phyloP scores from a whole-genome alignment of 202 grass and related monocot genomes.

The Hordeum pubiflorum region DNA sequence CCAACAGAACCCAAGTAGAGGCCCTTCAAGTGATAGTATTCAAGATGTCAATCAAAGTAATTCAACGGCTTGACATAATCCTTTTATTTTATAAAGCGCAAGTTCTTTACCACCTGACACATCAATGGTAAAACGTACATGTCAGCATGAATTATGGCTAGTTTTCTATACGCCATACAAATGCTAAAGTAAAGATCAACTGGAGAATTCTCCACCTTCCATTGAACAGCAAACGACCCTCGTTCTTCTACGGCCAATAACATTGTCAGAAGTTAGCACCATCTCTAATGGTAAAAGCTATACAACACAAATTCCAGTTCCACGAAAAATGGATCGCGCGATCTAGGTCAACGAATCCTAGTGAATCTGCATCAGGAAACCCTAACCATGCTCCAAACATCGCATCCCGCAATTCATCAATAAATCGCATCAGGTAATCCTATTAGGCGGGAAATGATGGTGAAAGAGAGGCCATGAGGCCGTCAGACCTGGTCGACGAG shows the following conservation, averaged over 20 bases:
- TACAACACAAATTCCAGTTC: background rate
- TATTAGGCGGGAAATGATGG: background rate
- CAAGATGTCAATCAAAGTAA: slow-evolving; percentile 22
- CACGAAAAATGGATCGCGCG: background rate
- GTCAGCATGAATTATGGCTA: background rate
- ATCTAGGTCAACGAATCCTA: background rate
- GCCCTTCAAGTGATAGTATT: slow-evolving; percentile 27
- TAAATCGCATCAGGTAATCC: background rate
- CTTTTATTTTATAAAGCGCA: background rate
- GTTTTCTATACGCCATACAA: background rate
- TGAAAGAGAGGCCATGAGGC: background rate
- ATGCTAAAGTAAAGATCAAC: background rate
- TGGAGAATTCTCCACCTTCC: background rate
- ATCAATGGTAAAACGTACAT: background rate
- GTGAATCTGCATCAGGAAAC: background rate
- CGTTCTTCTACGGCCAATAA: background rate
- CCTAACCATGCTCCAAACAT: background rate
- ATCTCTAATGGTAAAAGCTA: background rate
- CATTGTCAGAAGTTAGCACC: background rate
- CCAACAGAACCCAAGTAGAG: slow-evolving; percentile 87
- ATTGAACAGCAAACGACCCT: background rate
- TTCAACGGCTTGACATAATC: background rate
- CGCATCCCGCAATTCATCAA: background rate
- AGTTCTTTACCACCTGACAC: background rate
- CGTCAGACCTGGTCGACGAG: slow-evolving; percentile 42